phyloP scores from a whole-genome alignment of 352 stramenopile species.

The Globisporangium uncinulatum region DNA sequence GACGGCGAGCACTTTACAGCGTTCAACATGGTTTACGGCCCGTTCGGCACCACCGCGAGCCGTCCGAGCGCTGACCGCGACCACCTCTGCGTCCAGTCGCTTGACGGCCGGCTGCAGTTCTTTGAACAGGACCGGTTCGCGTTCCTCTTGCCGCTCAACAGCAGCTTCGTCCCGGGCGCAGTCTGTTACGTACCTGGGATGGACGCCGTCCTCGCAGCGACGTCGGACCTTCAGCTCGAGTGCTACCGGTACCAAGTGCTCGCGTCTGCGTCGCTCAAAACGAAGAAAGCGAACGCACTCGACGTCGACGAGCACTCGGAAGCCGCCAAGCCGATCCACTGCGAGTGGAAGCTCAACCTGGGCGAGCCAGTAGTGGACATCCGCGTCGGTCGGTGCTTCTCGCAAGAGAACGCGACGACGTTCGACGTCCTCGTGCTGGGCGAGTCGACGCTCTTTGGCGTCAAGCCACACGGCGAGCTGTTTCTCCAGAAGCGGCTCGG shows the following conservation, averaged over 20 bases:
- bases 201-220: constrained; percentile 78
- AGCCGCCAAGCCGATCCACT: constrained; percentile 36
- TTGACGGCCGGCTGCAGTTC: constrained; percentile 89
- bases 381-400: constrained; percentile 38
- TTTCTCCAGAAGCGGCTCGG: constrained; percentile 75
- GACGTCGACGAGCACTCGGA: constrained; percentile 37
- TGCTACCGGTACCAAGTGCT: constrained; percentile 88
- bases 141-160: constrained; percentile 81
- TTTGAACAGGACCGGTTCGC: constrained; percentile 89
- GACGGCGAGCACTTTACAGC: constrained; percentile 90
- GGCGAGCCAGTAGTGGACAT: constrained; percentile 61
- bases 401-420: constrained; percentile 36
- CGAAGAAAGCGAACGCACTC: constrained; percentile 42
- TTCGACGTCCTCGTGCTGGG: constrained; percentile 83
- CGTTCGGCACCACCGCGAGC: constrained; percentile 48
- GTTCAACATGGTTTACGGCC: constrained; percentile 84
- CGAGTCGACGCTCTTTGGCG: constrained; percentile 75
- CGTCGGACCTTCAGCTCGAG: constrained; percentile 78
- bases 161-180: constrained; percentile 73
- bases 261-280: constrained; percentile 62
- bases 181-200: constrained; percentile 76
- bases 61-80: constrained; percentile 36
- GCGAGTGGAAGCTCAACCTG: constrained; percentile 66
- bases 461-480: constrained; percentile 73
- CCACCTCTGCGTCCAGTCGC: constrained; percentile 87